Evolutionary conservation across 2,329 filamentous ascomycete species (phyloP), one percentile per base, ranked within the genome.

Genomic region (Dissoconium aciculare): DNA sequence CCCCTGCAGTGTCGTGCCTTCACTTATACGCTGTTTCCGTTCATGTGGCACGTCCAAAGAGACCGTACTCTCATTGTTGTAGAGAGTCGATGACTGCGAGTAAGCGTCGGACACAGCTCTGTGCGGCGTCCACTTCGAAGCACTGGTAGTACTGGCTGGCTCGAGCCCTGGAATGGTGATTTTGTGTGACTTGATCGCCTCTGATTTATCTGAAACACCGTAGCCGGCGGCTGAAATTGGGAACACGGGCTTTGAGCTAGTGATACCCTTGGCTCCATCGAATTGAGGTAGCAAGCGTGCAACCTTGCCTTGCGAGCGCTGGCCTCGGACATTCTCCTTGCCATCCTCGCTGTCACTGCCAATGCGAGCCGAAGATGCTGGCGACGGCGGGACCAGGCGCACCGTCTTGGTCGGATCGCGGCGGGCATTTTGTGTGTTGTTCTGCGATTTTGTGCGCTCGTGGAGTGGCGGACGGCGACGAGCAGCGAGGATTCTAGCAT

Each of bases 321-420:
- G 23, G 26, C 29, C 29, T 25, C 33, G 24, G 30, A 30, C 32
- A 26, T 37, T 32, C 29, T 34, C 38, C 19, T 44, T 35, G 17
- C 26, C 26, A 32, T 33, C 35, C 16, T 37, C 34, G 33, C 31
- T 30, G 31, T 31, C 31, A 28, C 27, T 31, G 28, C 28, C 19
- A 13, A 32, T 28, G 26, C 32, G 31, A 27, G 29, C 28, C 24
- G 41, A 35, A 21, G 42, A 36, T 29, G 45, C 39, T 10, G 40
- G 43, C 10, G 49, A 46, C 2, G 42, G 35, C 19, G 37, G 36
- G 34, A 55, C 50, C 30, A 55, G 40, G 34, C 52, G 49, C 13
- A 55, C 47, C 2, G 52, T 55, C 17, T 28, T 40, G 28, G 17
- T 31, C 16, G 28, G 30, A 27, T 38, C 29, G 25, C 15, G 13